These are phyloP conservation scores for Beta vulgaris DNA, from an alignment of 148 eudicot genomes.

Conservation along the genomic window DNA sequence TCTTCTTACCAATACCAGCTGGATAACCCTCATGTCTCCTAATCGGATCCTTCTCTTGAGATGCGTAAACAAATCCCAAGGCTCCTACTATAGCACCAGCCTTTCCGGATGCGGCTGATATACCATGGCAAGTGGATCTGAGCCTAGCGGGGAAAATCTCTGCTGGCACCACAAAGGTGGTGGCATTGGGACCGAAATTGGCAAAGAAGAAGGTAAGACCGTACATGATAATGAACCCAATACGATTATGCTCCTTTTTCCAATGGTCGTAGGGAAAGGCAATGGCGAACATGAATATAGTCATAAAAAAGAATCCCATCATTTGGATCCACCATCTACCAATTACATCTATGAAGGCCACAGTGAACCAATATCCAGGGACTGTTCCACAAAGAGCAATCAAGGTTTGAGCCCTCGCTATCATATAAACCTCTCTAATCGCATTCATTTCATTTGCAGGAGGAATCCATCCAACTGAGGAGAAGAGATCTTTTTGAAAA, in stretches of 20 bases:
- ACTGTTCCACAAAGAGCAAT: conserved; percentile 61
- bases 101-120: conserved; percentile 36
- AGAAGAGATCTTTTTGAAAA: conserved; percentile 60
- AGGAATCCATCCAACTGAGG: conserved; percentile 60
- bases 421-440: conserved; percentile 39
- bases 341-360: conserved; percentile 44
- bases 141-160: conserved; percentile 39
- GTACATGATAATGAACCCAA: conserved; percentile 30
- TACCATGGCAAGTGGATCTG: conserved; percentile 40
- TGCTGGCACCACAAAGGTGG: conserved; percentile 34
- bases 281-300: conserved; percentile 67
- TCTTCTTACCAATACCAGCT: conserved; percentile 33
- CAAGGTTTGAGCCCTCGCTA: conserved; percentile 52
- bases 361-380: conserved; percentile 72
- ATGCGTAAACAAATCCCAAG: conserved; percentile 32
- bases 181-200: conserved; percentile 39
- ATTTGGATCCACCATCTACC: conserved; percentile 25
- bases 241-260: conserved; percentile 20
- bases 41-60: conserved; percentile 24
- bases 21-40: conserved; percentile 24
- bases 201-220: conserved; percentile 33
- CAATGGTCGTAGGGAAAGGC: conserved; percentile 64
- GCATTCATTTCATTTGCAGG: conserved; percentile 49
- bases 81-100: conserved; percentile 39
- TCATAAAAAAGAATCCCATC: conserved; percentile 48